phyloP scores from a whole-genome alignment of 192 early-diverging fungal species.

The Coemansia reversa region DNA sequence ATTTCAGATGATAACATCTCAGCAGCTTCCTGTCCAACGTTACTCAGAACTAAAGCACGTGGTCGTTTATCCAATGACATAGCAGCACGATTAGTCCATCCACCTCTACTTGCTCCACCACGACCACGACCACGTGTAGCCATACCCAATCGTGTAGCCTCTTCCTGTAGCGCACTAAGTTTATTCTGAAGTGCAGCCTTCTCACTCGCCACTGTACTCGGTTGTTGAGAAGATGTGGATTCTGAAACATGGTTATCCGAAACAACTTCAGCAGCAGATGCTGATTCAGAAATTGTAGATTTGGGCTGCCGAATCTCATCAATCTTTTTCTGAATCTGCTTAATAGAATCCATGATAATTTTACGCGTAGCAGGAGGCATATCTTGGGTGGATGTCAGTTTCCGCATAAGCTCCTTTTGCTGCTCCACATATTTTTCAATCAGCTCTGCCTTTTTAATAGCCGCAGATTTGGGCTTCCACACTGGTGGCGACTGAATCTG shows the following conservation, averaged over 20 bases:
- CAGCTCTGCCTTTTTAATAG: conserved; percentile 47
- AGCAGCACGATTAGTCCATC: conserved; percentile 10
- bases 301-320: conserved; percentile 34
- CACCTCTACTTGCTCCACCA: conserved; percentile 4
- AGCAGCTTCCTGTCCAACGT: conserved; percentile 24
- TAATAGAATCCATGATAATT: conserved; percentile 55
- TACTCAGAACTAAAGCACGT: conserved; percentile 38
- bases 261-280: not conserved
- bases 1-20: conserved; percentile 36
- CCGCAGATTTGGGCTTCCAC: conserved; percentile 47
- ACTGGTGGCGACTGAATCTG: conserved; percentile 16
- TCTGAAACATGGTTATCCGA: not conserved
- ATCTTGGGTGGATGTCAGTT: conserved; percentile 40
- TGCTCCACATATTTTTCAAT: conserved; percentile 51
- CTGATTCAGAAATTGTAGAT: not conserved
- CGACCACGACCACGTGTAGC: conserved; percentile 3
- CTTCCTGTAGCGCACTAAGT: conserved; percentile 28
- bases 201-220: conserved; percentile 13
- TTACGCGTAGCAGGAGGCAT: conserved; percentile 47
- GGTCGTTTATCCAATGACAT: conserved; percentile 51
- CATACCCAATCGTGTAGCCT: conserved; percentile 32
- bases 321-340: conserved; percentile 44
- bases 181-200: conserved; percentile 38
- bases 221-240: not conserved
- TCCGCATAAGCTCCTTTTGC: conserved; percentile 49